These are phyloP conservation scores for Scutellaria minor DNA, from an alignment of 257 asterid genomes.

Conservation along the genomic window DNA sequence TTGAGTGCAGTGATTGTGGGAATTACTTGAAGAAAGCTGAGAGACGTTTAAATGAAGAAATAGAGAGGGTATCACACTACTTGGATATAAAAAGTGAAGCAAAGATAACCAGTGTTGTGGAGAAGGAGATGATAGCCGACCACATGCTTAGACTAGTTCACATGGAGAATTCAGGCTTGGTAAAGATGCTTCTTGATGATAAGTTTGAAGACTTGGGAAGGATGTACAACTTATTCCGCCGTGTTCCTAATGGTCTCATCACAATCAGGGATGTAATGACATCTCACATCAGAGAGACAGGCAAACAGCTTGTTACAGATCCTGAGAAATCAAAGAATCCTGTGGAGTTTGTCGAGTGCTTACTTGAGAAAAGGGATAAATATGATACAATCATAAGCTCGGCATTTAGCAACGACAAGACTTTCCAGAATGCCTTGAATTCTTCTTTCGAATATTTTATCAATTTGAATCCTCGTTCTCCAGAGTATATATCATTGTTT, in stretches of 20 bases:
- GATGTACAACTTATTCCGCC: constrained; percentile 75
- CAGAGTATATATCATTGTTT: constrained; percentile 65
- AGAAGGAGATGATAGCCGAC: constrained; percentile 82
- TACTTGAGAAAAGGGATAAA: constrained; percentile 57
- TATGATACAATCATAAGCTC: constrained; percentile 58
- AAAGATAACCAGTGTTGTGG: constrained; percentile 73
- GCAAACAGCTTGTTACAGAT: constrained; percentile 82
- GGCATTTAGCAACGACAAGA: constrained; percentile 62
- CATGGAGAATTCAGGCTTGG: constrained; percentile 91
- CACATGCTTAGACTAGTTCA: constrained; percentile 83
- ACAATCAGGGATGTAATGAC: constrained; percentile 83
- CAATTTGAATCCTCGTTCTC: constrained; percentile 65
- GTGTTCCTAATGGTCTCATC: constrained; percentile 68
- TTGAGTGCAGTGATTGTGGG: constrained; percentile 86
- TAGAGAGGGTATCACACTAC: constrained; percentile 85
- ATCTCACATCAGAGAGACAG: constrained; percentile 77
- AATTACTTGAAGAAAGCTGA: constrained; percentile 86
- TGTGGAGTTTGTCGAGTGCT: constrained; percentile 74
- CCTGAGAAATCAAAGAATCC: constrained; percentile 87
- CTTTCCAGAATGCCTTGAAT: constrained; percentile 67
- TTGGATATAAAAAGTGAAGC: constrained; percentile 76
- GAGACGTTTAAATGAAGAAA: constrained; percentile 83
- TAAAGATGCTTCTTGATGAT: constrained; percentile 78
- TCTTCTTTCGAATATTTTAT: constrained; percentile 64
- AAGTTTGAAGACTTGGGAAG: constrained; percentile 76